These are phyloP conservation scores for Trypanosomatidae sp. DNA, from an alignment of 208 protist species.

Conservation along the genomic window DNA sequence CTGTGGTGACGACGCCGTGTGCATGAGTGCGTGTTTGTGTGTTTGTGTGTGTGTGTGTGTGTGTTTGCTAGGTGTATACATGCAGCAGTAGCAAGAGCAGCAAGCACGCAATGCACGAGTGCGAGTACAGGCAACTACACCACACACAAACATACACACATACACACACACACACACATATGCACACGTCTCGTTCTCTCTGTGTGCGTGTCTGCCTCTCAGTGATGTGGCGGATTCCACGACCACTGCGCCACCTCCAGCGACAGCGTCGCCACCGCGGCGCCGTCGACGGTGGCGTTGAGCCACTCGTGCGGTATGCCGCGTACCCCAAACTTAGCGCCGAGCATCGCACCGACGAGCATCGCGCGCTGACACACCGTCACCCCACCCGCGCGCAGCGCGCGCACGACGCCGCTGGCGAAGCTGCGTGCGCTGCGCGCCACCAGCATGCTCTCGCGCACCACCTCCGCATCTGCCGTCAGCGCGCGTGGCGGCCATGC, in stretches of 20 bases:
- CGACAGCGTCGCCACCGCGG: conserved; percentile 41
- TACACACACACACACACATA: conserved; percentile 8
- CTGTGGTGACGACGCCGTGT: too few species aligned
- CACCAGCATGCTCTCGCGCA: conserved; percentile 45
- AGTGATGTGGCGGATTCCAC: conserved; percentile 71
- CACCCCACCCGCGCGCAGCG: conserved; percentile 32
- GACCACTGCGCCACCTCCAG: conserved; percentile 71
- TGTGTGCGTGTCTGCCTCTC: too few species aligned
- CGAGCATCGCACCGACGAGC: conserved; percentile 73
- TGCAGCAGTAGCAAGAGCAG: too few species aligned
- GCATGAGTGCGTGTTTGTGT: too few species aligned
- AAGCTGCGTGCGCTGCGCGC: conserved; percentile 30
- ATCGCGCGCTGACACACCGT: conserved; percentile 41
- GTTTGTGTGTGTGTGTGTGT: too few species aligned
- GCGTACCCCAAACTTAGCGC: conserved; percentile 46
- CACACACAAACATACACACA: too few species aligned
- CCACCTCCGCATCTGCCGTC: conserved; percentile 13
- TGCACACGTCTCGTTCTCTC: too few species aligned
- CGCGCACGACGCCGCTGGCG: conserved; percentile 25
- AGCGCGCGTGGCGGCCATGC: conserved; percentile 16
- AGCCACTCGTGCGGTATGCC: conserved; percentile 56
- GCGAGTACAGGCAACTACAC: too few species aligned
- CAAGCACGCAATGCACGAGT: too few species aligned
- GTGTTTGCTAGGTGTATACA: too few species aligned
- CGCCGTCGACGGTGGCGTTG: conserved; percentile 49